phyloP scores from a whole-genome alignment of 495 filamentous ascomycete genomes.

The Penicillium chermesinum region DNA sequence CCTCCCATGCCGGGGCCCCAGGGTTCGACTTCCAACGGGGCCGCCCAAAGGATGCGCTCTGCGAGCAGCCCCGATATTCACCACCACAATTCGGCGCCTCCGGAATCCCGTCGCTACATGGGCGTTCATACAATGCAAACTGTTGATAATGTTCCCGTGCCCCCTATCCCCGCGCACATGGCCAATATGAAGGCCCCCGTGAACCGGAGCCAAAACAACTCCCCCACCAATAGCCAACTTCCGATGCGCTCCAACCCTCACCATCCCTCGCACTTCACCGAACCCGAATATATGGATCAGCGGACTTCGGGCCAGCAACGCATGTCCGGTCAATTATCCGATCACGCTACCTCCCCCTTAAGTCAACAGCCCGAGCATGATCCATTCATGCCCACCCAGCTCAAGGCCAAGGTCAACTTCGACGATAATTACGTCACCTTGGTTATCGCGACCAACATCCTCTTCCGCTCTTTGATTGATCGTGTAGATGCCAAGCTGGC shows the following conservation, averaged over 20 bases:
- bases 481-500: slow-evolving; percentile 95
- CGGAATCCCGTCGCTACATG: slow-evolving; percentile 44
- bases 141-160: slow-evolving; percentile 61
- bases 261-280: slow-evolving; percentile 33
- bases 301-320: slow-evolving; percentile 12
- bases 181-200: slow-evolving; percentile 54
- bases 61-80: slow-evolving; percentile 67
- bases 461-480: slow-evolving; percentile 85
- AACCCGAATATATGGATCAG: slow-evolving; percentile 34
- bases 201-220: slow-evolving; percentile 64
- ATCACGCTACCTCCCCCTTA: slow-evolving; percentile 37
- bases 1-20: slow-evolving; percentile 63
- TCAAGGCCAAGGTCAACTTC: slow-evolving; percentile 92
- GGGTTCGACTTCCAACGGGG: slow-evolving; percentile 47
- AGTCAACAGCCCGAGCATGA: slow-evolving; percentile 32
- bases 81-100: slow-evolving; percentile 36
- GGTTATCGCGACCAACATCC: slow-evolving; percentile 88
- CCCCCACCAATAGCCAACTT: slow-evolving; percentile 49
- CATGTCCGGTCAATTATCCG: slow-evolving; percentile 19
- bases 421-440: slow-evolving; percentile 79
- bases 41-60: slow-evolving; percentile 57
- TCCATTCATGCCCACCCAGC: slow-evolving; percentile 54
- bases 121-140: slow-evolving; percentile 60
- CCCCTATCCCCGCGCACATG: slow-evolving; percentile 58
- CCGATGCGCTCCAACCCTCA: slow-evolving; percentile 42